A percentile compares a stretch with the other conserved stretches of the same genome.
These are phyloP conservation scores for Candida ponderosae DNA, from an alignment of 805 yeast genomes.

Conservation along the genomic window DNA sequence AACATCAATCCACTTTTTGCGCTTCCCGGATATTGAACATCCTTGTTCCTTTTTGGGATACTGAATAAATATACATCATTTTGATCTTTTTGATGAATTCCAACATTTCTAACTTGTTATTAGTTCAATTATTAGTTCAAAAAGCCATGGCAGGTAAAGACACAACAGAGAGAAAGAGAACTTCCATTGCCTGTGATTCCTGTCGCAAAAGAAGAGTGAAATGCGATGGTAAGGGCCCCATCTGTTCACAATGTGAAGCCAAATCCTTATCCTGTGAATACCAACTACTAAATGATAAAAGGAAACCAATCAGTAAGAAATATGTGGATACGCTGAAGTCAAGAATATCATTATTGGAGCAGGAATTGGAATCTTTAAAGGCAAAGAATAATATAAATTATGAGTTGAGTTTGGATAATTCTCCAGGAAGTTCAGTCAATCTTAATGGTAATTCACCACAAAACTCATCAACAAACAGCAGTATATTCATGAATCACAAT, in stretches of 20 bases:
- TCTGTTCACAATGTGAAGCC: slow-evolving; percentile 27
- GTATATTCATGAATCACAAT: no score
- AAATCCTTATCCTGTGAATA: background rate
- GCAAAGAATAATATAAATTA: slow-evolving; percentile 4
- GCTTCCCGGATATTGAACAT: no score
- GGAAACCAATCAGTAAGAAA: background rate
- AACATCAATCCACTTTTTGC: no score
- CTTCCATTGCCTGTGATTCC: slow-evolving; percentile 22
- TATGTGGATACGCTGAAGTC: background rate
- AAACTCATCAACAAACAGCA: background rate
- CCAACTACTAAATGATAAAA: background rate
- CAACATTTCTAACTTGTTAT: no score
- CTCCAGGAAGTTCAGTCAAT: no score
- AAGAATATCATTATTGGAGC: slow-evolving; percentile 20
- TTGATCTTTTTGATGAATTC: no score
- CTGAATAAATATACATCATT: no score
- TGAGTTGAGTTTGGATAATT: no score
- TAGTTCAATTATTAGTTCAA: no score
- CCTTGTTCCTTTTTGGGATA: no score
- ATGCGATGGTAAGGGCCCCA: slow-evolving; percentile 34
- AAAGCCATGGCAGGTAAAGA: no score
- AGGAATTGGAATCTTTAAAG: slow-evolving; percentile 24
- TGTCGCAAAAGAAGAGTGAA: slow-evolving; percentile 35
- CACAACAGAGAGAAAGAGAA: background rate
- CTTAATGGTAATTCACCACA: no score